Base-by-base conservation (phyloP, 768 basidiomycete genomes). In the Russula emetica region DNA sequence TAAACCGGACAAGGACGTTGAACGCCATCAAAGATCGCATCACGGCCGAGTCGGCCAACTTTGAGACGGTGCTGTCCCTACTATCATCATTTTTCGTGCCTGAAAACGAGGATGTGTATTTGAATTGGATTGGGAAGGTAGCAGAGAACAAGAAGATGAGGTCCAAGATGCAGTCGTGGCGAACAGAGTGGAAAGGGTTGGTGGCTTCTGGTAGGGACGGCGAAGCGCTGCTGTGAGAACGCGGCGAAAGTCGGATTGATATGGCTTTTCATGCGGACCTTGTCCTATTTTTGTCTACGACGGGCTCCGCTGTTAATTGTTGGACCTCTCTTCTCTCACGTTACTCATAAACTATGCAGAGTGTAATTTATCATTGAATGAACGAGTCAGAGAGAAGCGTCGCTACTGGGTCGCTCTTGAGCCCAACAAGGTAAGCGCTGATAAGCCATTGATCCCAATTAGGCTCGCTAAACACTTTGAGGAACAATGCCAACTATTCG, bases 81-180 rank as follows among this genome's bases (percentile, higher is more conserved):
- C 77, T 99, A 10, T 96, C 94, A 0, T 96, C 94, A 9, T 96
- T 94, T 76, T 98, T 97, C 72, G 86, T 98, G 8, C 91, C 93
- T 0, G 91, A 96, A 73, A 85, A 92, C 69, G 96, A 98, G 66
- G 85, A 98, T 69, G 76, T 79, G 5, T 78, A 97, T 30, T 76
- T 99, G 69, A 74, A 78, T 2, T 99, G 95, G 95, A 85, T 98
- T 54, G 83, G 80, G 63, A 81, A 79, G 57, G 76, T 82, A 55
- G 70, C 87, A 20, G 75, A 72, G 28, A 78, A 87, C 72, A 80
- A 83, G 76, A 92, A 87, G 66, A 75, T 96, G 51, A 79, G 88
- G 57, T 71, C 77, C 20, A 84, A 78, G 67, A 95, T 98, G 81
- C 73, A 70, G 30, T 73, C 70, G 55, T 98, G 95, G 96, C 80